Base-by-base conservation (phyloP, 2,329 filamentous ascomycete genomes). In the Fusarium circinatum region DNA sequence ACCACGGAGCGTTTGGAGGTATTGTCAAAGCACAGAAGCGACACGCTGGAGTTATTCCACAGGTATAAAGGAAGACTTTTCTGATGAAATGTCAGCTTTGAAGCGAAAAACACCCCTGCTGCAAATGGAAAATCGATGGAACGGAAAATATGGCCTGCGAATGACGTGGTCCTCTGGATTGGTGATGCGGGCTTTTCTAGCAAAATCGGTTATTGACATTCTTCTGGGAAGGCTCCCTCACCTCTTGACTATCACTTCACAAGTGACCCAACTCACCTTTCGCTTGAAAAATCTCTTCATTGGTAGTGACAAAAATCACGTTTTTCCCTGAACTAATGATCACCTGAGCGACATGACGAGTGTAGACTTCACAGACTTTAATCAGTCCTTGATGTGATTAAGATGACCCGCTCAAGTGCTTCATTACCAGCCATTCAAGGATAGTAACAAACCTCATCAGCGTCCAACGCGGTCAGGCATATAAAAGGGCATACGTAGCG, bases 391-490 rank as follows among this genome's bases (percentile, higher is more conserved):
- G 22, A 24, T 2, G 28, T 18, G 48, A 20, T 3, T 10, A 9
- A 18, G 9, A 36, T 18, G 34, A 18, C 26, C 11, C 1, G 22
- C 0, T 1, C 5, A 24, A 4, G 6, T 14, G 6, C 8, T 34
- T 24, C 6, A 34, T 51, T 17, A 24, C 17, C 11, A 20, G 15
- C 10, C 11, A 30, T 11, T 5, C 8, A 6, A 10, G 13, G 20
- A 28, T 28, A 15, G 1, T 8, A 15, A 48, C 8, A 0, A 6
- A 8, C 6, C 8, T 11, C 18, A 26, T 20, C 11, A 14, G 17
- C 13, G 22, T 24, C n/a, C 8, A 13, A 20, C 13, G 12, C 12
- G 6, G 0, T 2, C 3, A 34, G 17, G 2, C 8, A 20, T 24
- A 51, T 34, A 34, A 24, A 20, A 24, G 9, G 17, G 6, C 17